Evolutionary conservation across 371 early-diverging fungal genomes (phyloP), one percentile per base, ranked within the genome.

Genomic region (Umbelopsis sp.): DNA sequence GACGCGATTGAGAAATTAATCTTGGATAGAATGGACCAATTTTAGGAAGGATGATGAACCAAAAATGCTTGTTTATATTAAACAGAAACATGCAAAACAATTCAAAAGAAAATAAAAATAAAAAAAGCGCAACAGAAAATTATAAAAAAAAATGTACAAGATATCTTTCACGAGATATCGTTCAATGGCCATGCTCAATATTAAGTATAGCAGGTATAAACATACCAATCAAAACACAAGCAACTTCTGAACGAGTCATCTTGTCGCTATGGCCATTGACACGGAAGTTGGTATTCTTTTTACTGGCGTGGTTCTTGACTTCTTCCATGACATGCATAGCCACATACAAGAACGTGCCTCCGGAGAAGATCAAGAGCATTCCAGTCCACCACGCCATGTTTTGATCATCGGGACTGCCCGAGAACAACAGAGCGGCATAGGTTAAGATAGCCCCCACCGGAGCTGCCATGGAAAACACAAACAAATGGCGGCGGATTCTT

Each of bases 331-430:
- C 80, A 66, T 82, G 82, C 80, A 94, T 93, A 0, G 98, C 96
- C 7, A 97, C 98, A 71, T 95, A 96, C 25, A 97, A 75, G 76
- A 97, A 96, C 0, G 96, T 95, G 22, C 98, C 97, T 0, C 91
- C 94, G 9, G 92, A 93, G 67, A 93, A 93, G 37, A 96, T 70
- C 25, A 97, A 83, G 4, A 96, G 72, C 35, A 90, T 78, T 4
- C 95, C 97, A 3, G 96, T 93, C 93, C 93, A 94, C 44, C 48
- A 87, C 64, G 85, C 85, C 76, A 89, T 50, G 50, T 78, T 64
- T 67, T 76, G 20, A 29, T 72, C 67, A 65, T 79, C 51, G 12
- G 76, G 71, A 18, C 75, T 67, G 24, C 74, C 76, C 10, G 68
- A 75, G 32, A 77, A 35, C 37, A 75, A 70, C 10, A 93, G 78